phyloP scores from a whole-genome alignment of 2,329 filamentous ascomycete species.

The Chalara sp. region DNA sequence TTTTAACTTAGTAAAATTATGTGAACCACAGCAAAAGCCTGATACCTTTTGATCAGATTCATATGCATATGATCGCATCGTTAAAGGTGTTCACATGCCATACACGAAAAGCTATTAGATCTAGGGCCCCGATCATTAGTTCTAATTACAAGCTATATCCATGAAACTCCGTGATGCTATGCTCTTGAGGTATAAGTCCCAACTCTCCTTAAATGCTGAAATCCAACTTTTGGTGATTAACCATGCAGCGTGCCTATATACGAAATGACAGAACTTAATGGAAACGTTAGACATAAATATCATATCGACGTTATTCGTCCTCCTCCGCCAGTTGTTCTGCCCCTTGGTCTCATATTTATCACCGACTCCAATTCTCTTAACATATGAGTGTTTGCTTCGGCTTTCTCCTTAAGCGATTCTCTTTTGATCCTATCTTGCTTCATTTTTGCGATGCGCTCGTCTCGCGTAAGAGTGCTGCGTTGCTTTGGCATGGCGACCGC shows the following conservation, averaged over 20 bases:
- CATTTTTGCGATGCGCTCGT: constrained; percentile 83
- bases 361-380: constrained; percentile 87
- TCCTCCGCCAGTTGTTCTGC: constrained; percentile 15
- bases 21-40: too few species aligned
- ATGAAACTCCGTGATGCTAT: background rate
- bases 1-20: too few species aligned
- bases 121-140: background rate
- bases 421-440: constrained; percentile 77
- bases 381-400: constrained; percentile 82
- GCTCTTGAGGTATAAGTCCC: background rate
- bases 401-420: constrained; percentile 63
- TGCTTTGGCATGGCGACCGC: constrained; percentile 73
- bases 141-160: background rate
- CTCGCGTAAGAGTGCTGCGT: constrained; percentile 66
- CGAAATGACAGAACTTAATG: constrained; percentile 3
- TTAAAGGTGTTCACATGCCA: too few species aligned
- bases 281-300: constrained; percentile 21
- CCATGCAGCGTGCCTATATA: too few species aligned
- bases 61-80: too few species aligned
- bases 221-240: too few species aligned
- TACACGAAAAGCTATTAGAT: too few species aligned
- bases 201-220: too few species aligned
- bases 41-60: too few species aligned
- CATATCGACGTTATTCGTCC: constrained; percentile 29
- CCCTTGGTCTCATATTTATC: constrained; percentile 53